Conservation (phyloP, 768 basidiomycete genomes). For the Plicaturopsis crispa region DNA sequence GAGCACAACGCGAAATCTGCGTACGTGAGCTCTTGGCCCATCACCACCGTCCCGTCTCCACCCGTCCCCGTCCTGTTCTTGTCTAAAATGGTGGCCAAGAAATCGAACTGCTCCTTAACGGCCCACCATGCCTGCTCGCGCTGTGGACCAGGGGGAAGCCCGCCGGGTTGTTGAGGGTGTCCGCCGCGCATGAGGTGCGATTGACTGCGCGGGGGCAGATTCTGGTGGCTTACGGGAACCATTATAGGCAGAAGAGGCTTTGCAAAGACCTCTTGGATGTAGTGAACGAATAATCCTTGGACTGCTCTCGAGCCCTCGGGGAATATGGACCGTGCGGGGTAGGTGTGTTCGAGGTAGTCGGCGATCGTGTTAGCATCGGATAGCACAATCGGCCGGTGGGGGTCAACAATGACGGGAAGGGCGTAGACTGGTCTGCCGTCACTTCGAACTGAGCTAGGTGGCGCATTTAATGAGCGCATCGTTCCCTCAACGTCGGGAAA, state of each 20-base stretch:
- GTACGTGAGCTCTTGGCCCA: conserved; percentile 61
- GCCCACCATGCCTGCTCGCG: conserved; percentile 59
- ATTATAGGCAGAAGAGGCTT: conserved; percentile 65
- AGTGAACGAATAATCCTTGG: conserved; percentile 64
- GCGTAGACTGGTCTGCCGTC: conserved; percentile 61
- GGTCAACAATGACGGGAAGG: conserved; percentile 64
- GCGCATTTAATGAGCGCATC: conserved; percentile 50
- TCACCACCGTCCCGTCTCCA: conserved; percentile 54
- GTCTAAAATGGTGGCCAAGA: conserved; percentile 56
- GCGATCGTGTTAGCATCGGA: conserved; percentile 57
- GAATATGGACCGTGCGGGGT: conserved; percentile 63
- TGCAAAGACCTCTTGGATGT: conserved; percentile 56
- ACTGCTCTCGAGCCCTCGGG: conserved; percentile 65
- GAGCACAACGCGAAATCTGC: conserved; percentile 72
- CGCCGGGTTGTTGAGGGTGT: conserved; percentile 10
- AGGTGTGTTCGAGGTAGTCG: conserved; percentile 63
- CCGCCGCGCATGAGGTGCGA: conserved; percentile 36
- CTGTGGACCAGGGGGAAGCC: conserved; percentile 27
- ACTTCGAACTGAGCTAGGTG: conserved; percentile 41
- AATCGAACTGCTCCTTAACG: conserved; percentile 61
- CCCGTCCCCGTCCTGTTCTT: conserved; percentile 56
- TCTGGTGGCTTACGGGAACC: conserved; percentile 59
- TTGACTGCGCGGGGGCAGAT: conserved; percentile 48
- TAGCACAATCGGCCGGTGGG: conserved; percentile 45
- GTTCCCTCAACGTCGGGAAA: conserved; percentile 61